A percentile compares a stretch with the other conserved stretches of the same genome.
phyloP scores from a whole-genome alignment of 371 early-diverging fungal genomes.

The Zancudomyces culisetae region DNA sequence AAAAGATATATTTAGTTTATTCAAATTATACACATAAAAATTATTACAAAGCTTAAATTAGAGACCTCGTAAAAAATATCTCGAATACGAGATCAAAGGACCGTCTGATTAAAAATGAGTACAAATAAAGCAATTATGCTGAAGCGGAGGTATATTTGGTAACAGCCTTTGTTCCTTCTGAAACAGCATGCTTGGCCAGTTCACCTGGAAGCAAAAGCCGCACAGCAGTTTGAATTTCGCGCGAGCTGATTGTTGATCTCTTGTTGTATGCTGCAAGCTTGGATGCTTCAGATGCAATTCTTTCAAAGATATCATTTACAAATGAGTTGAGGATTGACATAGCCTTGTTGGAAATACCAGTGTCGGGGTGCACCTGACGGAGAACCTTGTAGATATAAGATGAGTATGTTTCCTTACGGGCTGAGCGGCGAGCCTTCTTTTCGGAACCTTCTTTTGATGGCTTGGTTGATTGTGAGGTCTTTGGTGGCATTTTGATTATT shows the following conservation, averaged over 20 bases:
- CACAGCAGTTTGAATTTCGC: conserved; percentile 89
- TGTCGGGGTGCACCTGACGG: conserved; percentile 94
- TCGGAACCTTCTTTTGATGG: conserved; percentile 32
- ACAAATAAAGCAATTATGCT: too few species aligned
- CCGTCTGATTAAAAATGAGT: too few species aligned
- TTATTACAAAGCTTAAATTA: too few species aligned
- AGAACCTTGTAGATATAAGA: conserved; percentile 93
- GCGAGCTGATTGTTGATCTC: conserved; percentile 82
- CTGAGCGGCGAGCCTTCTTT: conserved; percentile 27
- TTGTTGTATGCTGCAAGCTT: conserved; percentile 86
- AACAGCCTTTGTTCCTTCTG: conserved; percentile 94
- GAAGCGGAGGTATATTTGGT: conserved; percentile 82
- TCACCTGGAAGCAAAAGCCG: conserved; percentile 88
- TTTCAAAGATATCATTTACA: conserved; percentile 93
- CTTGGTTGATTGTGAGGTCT: conserved; percentile 19
- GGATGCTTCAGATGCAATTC: conserved; percentile 76
- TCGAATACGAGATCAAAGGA: too few species aligned
- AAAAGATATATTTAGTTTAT: too few species aligned
- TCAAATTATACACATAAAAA: too few species aligned
- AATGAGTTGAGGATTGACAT: conserved; percentile 97
- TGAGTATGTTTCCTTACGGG: conserved; percentile 79
- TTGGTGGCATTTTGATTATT: conserved; percentile 28
- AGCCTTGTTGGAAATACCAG: conserved; percentile 96
- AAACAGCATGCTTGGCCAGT: conserved; percentile 91
- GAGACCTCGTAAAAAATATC: too few species aligned